Conservation (phyloP, 225 moss, liverwort and hornwort species). For the Physcomitrellopsis africana region DNA sequence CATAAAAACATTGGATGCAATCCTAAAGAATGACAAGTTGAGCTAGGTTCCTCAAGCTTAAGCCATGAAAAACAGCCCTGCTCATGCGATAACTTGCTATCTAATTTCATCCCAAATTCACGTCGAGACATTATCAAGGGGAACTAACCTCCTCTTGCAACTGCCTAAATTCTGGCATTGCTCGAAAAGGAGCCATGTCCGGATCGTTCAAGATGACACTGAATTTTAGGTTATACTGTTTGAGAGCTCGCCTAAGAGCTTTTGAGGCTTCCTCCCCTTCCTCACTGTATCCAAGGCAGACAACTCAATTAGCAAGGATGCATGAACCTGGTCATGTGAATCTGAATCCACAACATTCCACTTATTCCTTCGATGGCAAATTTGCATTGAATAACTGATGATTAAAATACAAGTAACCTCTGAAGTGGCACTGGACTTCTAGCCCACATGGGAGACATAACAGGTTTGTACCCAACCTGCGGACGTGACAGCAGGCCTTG, state of each 20-base stretch:
- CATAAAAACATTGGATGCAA: background rate
- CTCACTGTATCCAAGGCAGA: constrained; percentile 49
- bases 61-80: background rate
- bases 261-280: constrained; percentile 81
- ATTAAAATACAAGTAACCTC: background rate
- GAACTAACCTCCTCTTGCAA: constrained; percentile 84
- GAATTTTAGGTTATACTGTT: constrained; percentile 79
- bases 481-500: constrained; percentile 97
- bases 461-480: constrained; percentile 49
- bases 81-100: background rate
- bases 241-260: constrained; percentile 78
- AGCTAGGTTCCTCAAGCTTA: background rate
- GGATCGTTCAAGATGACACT: constrained; percentile 89
- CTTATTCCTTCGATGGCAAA: background rate
- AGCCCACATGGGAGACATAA: background rate
- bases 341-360: background rate
- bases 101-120: constrained; percentile 14
- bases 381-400: background rate
- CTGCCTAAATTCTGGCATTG: constrained; percentile 81
- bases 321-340: background rate
- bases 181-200: constrained; percentile 88
- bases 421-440: background rate
- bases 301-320: background rate
- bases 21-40: background rate
- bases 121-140: background rate